These are phyloP conservation scores for Aspergillus intermedius DNA, from an alignment of 2,329 filamentous ascomycete species.

Conservation along the genomic window DNA sequence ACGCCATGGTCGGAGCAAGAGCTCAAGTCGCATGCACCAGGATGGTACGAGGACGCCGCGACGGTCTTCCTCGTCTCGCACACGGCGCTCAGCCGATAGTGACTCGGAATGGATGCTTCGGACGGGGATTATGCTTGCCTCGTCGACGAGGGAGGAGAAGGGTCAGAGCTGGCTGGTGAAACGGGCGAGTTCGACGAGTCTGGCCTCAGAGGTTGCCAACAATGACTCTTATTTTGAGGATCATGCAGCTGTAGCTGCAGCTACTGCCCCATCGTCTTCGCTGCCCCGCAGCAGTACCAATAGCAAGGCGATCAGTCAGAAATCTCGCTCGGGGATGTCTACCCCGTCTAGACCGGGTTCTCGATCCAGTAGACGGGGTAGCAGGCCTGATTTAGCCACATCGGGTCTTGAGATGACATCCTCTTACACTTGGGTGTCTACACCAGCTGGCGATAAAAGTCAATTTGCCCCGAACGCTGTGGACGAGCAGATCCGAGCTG, in stretches of 20 bases:
- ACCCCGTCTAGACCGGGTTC: conserved; percentile 33
- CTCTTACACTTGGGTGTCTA: conserved; percentile 8
- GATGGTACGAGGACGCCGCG: conserved; percentile 26
- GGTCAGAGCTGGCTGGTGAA: conserved; percentile 57
- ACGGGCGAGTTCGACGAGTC: conserved; percentile 50
- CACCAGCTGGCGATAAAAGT: conserved; percentile 8
- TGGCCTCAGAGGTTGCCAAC: conserved; percentile 36
- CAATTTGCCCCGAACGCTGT: conserved; percentile 45
- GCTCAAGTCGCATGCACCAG: conserved; percentile 24
- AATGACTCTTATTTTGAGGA: conserved; percentile 21
- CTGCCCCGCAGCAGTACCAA: conserved; percentile 8
- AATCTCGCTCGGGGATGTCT: conserved; percentile 29
- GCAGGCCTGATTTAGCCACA: conserved; percentile 10
- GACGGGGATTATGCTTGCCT: conserved; percentile 51
- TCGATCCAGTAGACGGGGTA: conserved; percentile 31
- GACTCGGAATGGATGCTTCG: conserved; percentile 56
- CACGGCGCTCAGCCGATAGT: conserved; percentile 8
- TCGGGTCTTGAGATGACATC: conserved; percentile 11
- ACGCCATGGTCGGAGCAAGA: conserved; percentile 25
- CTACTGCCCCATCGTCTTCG: neutral
- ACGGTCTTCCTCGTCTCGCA: no score
- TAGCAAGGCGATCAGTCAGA: conserved; percentile 17
- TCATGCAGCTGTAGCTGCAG: neutral
- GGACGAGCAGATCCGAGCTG: conserved; percentile 36
- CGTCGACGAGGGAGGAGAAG: conserved; percentile 53